These are phyloP conservation scores for Oryza officinalis DNA, from an alignment of 176 grass and related monocot genomes.

Conservation along the genomic window DNA sequence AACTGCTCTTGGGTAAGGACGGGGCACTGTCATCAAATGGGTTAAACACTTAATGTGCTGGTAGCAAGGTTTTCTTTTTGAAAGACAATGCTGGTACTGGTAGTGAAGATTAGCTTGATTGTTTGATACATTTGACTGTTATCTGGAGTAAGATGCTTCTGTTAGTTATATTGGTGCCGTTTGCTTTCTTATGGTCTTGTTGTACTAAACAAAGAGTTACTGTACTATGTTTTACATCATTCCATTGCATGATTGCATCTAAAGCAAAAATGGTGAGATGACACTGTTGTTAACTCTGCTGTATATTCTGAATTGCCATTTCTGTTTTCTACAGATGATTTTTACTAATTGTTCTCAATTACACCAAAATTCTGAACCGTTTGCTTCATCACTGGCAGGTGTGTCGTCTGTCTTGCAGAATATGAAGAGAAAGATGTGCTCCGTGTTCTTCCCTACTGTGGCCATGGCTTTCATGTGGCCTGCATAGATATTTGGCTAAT, in stretches of 20 bases:
- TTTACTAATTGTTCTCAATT: not conserved
- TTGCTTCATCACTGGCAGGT: conserved; percentile 38
- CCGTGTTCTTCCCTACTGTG: conserved; percentile 67
- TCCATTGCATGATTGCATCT: not conserved
- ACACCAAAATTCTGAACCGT: conserved; percentile 6
- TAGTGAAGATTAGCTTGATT: not conserved
- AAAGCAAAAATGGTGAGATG: not conserved
- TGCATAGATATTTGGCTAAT: conserved; percentile 93
- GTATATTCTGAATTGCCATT: not conserved
- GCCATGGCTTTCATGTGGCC: conserved; percentile 73
- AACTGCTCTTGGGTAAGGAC: conserved; percentile 13
- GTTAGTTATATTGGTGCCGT: not conserved
- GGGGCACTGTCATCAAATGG: not conserved
- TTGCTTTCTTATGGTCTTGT: not conserved
- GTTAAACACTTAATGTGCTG: not conserved
- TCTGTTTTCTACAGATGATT: not conserved
- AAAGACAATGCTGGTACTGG: too few species aligned
- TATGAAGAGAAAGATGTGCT: conserved; percentile 76
- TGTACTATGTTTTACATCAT: not conserved
- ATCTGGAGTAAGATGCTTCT: not conserved
- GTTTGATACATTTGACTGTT: not conserved
- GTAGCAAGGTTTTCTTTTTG: not conserved
- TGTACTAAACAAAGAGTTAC: not conserved
- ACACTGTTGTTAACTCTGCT: not conserved
- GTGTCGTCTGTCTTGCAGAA: conserved; percentile 72